Percentiles rank a stretch among this genome's conserved stretches.
Evolutionary conservation across 2,329 filamentous ascomycete genomes (phyloP).

Genomic region (Fusarium illudens): DNA sequence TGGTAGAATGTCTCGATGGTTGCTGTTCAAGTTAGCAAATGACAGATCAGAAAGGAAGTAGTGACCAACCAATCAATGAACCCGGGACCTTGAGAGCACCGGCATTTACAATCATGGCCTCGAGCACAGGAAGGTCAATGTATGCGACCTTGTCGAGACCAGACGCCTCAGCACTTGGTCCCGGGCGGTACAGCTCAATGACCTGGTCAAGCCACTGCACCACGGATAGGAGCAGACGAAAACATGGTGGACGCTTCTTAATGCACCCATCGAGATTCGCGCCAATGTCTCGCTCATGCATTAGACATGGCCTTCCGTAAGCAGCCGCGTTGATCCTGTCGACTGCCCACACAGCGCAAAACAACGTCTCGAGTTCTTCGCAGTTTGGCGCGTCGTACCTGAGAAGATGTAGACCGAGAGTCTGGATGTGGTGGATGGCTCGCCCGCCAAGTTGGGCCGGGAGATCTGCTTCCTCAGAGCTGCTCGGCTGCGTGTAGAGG

Average conservation of each 20-base stretch:
- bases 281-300: constrained; percentile 69
- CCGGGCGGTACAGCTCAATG: constrained; percentile 67
- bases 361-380: constrained; percentile 58
- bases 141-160: constrained; percentile 55
- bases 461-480: constrained; percentile 62
- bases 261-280: constrained; percentile 62
- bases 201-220: constrained; percentile 65
- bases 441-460: constrained; percentile 62
- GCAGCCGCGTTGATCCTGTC: constrained; percentile 67
- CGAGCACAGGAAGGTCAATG: constrained; percentile 65
- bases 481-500: constrained; percentile 66
- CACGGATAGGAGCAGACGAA: constrained; percentile 65
- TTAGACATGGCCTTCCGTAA: constrained; percentile 66
- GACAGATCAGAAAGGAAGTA: neutral
- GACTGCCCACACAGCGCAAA: constrained; percentile 68
- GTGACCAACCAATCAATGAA: constrained; percentile 57
- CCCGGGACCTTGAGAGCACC: constrained; percentile 60
- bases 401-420: constrained; percentile 62
- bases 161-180: constrained; percentile 51
- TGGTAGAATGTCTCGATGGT: constrained; percentile 72
- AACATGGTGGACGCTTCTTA: constrained; percentile 60
- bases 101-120: constrained; percentile 64
- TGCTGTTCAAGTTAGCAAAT: constrained; percentile 49
- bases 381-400: constrained; percentile 51
- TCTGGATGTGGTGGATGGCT: constrained; percentile 66